phyloP scores from a whole-genome alignment of 2,329 filamentous ascomycete genomes.

The Aspergillus japonicus region DNA sequence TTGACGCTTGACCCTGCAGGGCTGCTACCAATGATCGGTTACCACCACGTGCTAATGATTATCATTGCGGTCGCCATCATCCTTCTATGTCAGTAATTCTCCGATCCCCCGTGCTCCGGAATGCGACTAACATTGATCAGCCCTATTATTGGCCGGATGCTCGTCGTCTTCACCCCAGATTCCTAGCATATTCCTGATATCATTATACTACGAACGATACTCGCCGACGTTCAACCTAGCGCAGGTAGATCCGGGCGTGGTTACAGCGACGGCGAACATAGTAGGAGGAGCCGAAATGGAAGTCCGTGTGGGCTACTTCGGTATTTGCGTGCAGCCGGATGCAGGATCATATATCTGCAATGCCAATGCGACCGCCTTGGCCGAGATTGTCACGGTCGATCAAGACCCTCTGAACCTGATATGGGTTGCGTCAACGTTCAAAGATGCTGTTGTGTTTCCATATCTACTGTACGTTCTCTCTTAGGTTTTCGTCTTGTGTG shows the following conservation, averaged over 20 bases:
- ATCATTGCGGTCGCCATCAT: slow-evolving; percentile 92
- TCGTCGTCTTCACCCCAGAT: slow-evolving; percentile 95
- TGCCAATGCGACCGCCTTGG: slow-evolving; percentile 92
- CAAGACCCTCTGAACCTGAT: slow-evolving; percentile 96
- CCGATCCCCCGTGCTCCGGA: slow-evolving; percentile 4
- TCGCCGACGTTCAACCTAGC: slow-evolving; percentile 76
- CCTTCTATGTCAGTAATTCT: slow-evolving; percentile 72
- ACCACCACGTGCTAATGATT: slow-evolving; percentile 93
- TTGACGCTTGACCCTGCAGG: slow-evolving; percentile 36
- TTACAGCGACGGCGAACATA: slow-evolving; percentile 83
- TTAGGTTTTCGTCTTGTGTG: neutral
- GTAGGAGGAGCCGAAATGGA: slow-evolving; percentile 80
- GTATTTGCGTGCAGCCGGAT: slow-evolving; percentile 91
- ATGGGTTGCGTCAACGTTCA: slow-evolving; percentile 96
- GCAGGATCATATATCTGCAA: slow-evolving; percentile 91
- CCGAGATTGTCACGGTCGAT: slow-evolving; percentile 82
- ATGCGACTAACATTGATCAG: slow-evolving; percentile 49
- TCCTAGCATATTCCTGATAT: slow-evolving; percentile 93
- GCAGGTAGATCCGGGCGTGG: slow-evolving; percentile 86
- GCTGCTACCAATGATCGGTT: slow-evolving; percentile 62
- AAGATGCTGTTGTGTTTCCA: slow-evolving; percentile 97
- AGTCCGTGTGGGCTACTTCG: slow-evolving; percentile 94
- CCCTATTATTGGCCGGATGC: slow-evolving; percentile 88
- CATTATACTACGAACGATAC: slow-evolving; percentile 93
- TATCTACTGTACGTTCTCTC: slow-evolving; percentile 76